Percentiles rank a stretch among this genome's conserved stretches.
These are phyloP conservation scores for Plantago lanceolata DNA, from an alignment of 305 asterid species.

Conservation along the genomic window DNA sequence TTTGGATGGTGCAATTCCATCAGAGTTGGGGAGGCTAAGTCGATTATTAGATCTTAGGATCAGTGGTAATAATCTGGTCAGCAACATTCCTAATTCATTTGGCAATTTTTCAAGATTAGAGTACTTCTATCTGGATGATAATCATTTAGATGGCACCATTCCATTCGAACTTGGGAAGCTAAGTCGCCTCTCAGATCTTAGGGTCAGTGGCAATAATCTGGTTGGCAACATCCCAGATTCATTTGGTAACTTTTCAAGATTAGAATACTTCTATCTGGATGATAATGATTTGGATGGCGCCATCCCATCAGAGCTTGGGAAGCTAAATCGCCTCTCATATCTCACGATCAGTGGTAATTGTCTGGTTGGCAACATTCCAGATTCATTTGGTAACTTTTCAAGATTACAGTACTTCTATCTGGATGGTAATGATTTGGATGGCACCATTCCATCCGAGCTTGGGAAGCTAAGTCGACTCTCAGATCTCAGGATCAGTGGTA, in stretches of 20 bases:
- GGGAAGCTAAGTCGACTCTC: too few species aligned
- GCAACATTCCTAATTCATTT: slow-evolving; percentile 25
- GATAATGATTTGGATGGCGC: too few species aligned
- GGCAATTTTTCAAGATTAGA: slow-evolving; percentile 22
- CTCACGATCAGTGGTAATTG: too few species aligned
- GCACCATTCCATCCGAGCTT: too few species aligned
- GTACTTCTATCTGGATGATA: slow-evolving; percentile 24
- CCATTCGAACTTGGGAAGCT: slow-evolving; percentile 28
- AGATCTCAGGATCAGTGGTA: too few species aligned
- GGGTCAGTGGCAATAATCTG: slow-evolving; percentile 19
- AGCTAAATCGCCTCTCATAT: too few species aligned
- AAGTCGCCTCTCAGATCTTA: slow-evolving; percentile 8
- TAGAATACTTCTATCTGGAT: slow-evolving; percentile 22
- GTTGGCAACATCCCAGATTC: not conserved
- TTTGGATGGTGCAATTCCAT: slow-evolving; percentile 25
- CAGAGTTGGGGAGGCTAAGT: slow-evolving; percentile 21
- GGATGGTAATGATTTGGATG: too few species aligned
- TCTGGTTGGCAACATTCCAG: slow-evolving; percentile 23
- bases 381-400: slow-evolving; percentile 23
- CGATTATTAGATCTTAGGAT: slow-evolving; percentile 15
- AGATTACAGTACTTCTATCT: slow-evolving; percentile 24
- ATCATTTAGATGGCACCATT: slow-evolving; percentile 3
- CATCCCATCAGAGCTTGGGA: too few species aligned
- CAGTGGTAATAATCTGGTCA: slow-evolving; percentile 23
- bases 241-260: slow-evolving; percentile 23